These are phyloP conservation scores for Nannochloris sp. DNA, from an alignment of 139 green algal species.

Conservation along the genomic window DNA sequence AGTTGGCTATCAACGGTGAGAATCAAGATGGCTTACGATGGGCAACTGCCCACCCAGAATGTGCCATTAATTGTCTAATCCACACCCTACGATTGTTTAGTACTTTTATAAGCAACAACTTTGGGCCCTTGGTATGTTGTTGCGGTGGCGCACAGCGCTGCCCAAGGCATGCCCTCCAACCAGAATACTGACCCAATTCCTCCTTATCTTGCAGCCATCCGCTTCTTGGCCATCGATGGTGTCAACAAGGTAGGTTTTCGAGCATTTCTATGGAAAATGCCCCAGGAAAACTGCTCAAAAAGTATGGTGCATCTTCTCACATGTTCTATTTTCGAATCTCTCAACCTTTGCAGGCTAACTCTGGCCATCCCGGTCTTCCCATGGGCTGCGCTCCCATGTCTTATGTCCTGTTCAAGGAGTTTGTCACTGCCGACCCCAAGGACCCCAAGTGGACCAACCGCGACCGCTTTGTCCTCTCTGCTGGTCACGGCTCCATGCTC, in stretches of 20 bases:
- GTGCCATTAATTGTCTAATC: background rate
- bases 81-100: background rate
- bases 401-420: slow-evolving; percentile 94
- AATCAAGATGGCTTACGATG: too few species aligned
- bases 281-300: background rate
- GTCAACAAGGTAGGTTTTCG: slow-evolving; percentile 40
- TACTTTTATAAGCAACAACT: background rate
- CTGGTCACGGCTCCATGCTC: slow-evolving; percentile 98
- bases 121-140: background rate
- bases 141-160: too few species aligned
- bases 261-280: background rate
- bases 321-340: background rate
- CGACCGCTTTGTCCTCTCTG: slow-evolving; percentile 98
- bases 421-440: slow-evolving; percentile 94
- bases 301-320: background rate
- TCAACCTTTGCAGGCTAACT: slow-evolving; percentile 69
- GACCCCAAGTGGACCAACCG: slow-evolving; percentile 90
- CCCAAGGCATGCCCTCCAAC: too few species aligned
- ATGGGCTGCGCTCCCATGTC: slow-evolving; percentile 97
- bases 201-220: slow-evolving; percentile 43
- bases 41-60: background rate
- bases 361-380: slow-evolving; percentile 90
- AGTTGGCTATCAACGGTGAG: slow-evolving; percentile 34
- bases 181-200: too few species aligned
- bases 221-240: slow-evolving; percentile 62